Conservation (phyloP, 257 asterid species). For the Nemophila menziesii region DNA sequence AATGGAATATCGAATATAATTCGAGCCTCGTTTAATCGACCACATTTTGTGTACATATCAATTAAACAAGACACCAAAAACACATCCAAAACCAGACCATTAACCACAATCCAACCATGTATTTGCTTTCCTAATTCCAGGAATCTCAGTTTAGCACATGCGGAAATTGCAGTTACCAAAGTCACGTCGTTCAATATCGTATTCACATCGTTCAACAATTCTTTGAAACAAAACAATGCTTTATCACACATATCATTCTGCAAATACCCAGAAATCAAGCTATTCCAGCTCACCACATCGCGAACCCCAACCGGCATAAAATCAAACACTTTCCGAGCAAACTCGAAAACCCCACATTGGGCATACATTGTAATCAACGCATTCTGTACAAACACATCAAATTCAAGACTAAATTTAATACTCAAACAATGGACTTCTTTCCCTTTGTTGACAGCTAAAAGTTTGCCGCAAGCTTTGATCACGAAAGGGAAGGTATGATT, state of each 20-base stretch:
- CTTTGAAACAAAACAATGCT: constrained; percentile 5
- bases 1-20: constrained; percentile 4
- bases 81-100: constrained; percentile 11
- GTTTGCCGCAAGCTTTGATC: constrained; percentile 12
- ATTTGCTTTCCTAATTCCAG: constrained; percentile 9
- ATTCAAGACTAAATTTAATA: constrained; percentile 7
- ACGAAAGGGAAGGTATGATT: constrained; percentile 13
- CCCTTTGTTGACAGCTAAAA: constrained; percentile 7
- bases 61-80: constrained; percentile 10
- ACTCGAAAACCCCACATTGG: constrained; percentile 6
- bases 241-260: constrained; percentile 3
- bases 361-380: constrained; percentile 11
- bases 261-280: constrained; percentile 13
- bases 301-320: constrained; percentile 7
- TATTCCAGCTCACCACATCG: constrained; percentile 16
- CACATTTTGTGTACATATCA: constrained; percentile 15
- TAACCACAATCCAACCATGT: constrained; percentile 8
- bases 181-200: constrained; percentile 9
- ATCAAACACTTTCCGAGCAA: constrained; percentile 7
- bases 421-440: constrained; percentile 11
- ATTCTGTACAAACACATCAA: constrained; percentile 14
- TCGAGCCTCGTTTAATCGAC: constrained; percentile 8
- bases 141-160: constrained; percentile 10
- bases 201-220: constrained; percentile 3
- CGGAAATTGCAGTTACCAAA: constrained; percentile 8